A percentile compares a stretch with the other conserved stretches of the same genome.
Evolutionary conservation across 2,329 filamentous ascomycete species (phyloP).

Genomic region (Cordyceps fumosorosea): DNA sequence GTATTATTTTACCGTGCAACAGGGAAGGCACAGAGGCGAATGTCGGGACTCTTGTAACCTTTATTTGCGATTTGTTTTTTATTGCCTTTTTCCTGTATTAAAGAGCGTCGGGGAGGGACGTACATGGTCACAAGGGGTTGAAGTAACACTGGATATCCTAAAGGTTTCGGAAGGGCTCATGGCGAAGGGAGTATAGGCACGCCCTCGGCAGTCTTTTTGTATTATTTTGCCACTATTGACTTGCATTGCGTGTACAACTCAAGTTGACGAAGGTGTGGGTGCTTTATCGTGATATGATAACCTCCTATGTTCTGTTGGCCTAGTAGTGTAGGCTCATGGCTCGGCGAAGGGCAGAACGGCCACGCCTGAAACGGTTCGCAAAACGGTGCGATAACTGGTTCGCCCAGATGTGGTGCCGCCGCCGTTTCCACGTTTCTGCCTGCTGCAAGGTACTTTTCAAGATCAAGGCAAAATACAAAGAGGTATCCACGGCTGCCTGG

Average conservation of each 20-base stretch:
- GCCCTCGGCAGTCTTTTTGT: background rate
- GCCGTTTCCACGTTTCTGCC: background rate
- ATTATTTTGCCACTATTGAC: conserved; percentile 6
- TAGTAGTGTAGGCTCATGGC: too few species aligned
- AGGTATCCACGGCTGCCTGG: background rate
- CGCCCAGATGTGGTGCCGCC: too few species aligned
- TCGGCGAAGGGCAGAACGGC: background rate
- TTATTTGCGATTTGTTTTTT: background rate
- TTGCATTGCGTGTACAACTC: background rate
- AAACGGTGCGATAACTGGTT: background rate
- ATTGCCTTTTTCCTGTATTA: background rate
- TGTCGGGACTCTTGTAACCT: conserved; percentile 7
- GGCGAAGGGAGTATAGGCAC: background rate
- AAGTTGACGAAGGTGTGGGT: background rate
- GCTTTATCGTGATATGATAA: background rate
- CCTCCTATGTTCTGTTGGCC: too few species aligned
- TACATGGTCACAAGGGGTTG: background rate
- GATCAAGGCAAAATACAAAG: conserved; percentile 5
- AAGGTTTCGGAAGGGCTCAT: conserved; percentile 6
- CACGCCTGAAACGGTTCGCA: background rate
- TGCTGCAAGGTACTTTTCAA: background rate
- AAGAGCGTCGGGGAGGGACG: background rate
- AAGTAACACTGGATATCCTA: conserved; percentile 9
- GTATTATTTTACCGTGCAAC: background rate
- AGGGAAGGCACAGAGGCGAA: background rate